Percentiles rank a stretch among this genome's conserved stretches.
Conservation (phyloP, 2,329 filamentous ascomycete species). For the Raffaelea albimanens region DNA sequence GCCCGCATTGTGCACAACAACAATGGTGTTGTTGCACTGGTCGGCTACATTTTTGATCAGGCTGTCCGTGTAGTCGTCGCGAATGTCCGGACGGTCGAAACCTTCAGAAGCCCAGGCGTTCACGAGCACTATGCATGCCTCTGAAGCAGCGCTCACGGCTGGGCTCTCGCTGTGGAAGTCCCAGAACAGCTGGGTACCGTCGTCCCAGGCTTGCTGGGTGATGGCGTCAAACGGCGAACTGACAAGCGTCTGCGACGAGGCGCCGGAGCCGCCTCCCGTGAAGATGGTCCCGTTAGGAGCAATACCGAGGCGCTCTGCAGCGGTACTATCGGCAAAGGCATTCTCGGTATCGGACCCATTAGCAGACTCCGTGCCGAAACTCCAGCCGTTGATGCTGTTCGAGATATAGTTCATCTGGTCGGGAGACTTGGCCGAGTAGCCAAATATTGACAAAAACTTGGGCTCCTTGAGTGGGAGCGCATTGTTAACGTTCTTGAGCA, state of each 20-base stretch:
- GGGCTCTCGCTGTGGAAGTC: constrained; percentile 43
- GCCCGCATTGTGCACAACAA: constrained; percentile 55
- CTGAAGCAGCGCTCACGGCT: constrained; percentile 35
- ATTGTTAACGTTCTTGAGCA: constrained; percentile 51
- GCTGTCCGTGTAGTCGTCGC: constrained; percentile 55
- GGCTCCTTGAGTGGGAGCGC: constrained; percentile 44
- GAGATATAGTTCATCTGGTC: constrained; percentile 30
- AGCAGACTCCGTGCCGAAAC: constrained; percentile 28
- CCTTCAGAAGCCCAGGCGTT: constrained; percentile 65
- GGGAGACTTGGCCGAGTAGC: constrained; percentile 46
- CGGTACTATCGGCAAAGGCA: neutral
- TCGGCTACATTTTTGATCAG: constrained; percentile 48
- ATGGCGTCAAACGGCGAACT: constrained; percentile 47
- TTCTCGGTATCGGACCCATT: constrained; percentile 3
- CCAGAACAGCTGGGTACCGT: constrained; percentile 49
- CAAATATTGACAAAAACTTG: constrained; percentile 46
- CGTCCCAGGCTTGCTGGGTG: constrained; percentile 38
- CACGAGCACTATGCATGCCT: constrained; percentile 59
- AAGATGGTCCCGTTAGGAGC: constrained; percentile 33
- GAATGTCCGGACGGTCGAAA: constrained; percentile 49
- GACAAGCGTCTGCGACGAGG: constrained; percentile 28
- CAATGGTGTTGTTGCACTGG: constrained; percentile 53
- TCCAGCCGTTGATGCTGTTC: constrained; percentile 25
- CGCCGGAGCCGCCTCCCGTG: constrained; percentile 26
- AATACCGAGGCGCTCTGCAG: constrained; percentile 12